Percentiles rank a stretch among this genome's conserved stretches.
Evolutionary conservation across 176 grass and related monocot genomes (phyloP).

Genomic region (Elaeis guineensis): DNA sequence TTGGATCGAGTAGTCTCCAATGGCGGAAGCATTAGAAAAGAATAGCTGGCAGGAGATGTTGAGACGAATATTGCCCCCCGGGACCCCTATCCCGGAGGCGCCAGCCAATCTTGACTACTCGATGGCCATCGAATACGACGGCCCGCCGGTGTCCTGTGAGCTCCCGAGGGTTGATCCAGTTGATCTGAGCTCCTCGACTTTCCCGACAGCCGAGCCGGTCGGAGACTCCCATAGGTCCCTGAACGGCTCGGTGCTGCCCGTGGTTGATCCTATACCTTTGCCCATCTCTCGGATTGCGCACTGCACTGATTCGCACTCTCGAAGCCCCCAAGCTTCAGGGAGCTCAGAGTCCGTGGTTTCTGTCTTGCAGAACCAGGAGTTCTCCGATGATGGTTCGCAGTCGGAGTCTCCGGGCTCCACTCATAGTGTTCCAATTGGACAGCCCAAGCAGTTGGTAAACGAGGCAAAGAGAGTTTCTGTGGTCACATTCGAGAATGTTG

Average conservation of each 20-base stretch:
- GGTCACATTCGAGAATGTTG: slow-evolving; percentile 54
- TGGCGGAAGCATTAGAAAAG: slow-evolving; percentile 35
- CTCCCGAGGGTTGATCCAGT: slow-evolving; percentile 72
- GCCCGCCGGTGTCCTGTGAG: slow-evolving; percentile 66
- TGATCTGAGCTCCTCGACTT: slow-evolving; percentile 28
- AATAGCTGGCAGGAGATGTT: slow-evolving; percentile 70
- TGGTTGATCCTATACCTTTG: slow-evolving; percentile 53
- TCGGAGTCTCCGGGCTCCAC: slow-evolving; percentile 40
- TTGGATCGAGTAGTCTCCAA: slow-evolving; percentile 13
- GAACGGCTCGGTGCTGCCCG: slow-evolving; percentile 33
- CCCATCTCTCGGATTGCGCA: slow-evolving; percentile 63
- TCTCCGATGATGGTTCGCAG: slow-evolving; percentile 34
- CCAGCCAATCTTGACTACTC: slow-evolving; percentile 75
- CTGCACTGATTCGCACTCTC: slow-evolving; percentile 6
- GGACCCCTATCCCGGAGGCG: slow-evolving; percentile 68
- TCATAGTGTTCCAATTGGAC: slow-evolving; percentile 28
- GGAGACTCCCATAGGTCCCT: slow-evolving; percentile 22
- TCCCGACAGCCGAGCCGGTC: slow-evolving; percentile 57
- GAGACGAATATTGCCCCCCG: slow-evolving; percentile 60
- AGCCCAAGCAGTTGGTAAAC: slow-evolving; percentile 3
- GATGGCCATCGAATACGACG: slow-evolving; percentile 89
- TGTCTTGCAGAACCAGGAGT: slow-evolving; percentile 49
- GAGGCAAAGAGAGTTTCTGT: slow-evolving; percentile 42
- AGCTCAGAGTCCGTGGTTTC: slow-evolving; percentile 33
- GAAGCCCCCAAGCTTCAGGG: not conserved